phyloP scores from a whole-genome alignment of 441 rosid genomes.

The Brassica hybrid region DNA sequence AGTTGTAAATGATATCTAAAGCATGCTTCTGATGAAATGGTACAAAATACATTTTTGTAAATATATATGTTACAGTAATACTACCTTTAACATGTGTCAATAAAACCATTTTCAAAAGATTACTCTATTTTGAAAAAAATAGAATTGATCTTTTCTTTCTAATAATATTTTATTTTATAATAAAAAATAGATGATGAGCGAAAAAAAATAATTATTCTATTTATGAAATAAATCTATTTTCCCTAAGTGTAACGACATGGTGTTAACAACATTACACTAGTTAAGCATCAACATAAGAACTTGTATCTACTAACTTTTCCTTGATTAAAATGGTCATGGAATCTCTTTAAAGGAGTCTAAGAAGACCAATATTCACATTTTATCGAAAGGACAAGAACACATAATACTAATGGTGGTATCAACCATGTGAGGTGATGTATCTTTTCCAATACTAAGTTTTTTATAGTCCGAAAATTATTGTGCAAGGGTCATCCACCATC shows the following conservation, averaged over 20 bases:
- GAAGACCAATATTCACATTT: slow-evolving; percentile 10
- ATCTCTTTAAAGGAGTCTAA: slow-evolving; percentile 19
- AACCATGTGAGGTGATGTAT: slow-evolving; percentile 5
- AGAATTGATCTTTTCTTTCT: too few species aligned
- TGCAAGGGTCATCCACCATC: neutral
- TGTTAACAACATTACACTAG: slow-evolving; percentile 31
- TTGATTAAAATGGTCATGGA: slow-evolving; percentile 33
- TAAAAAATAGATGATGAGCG: too few species aligned
- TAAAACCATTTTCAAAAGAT: too few species aligned
- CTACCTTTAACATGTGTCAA: neutral
- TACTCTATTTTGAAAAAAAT: too few species aligned
- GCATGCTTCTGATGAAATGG: neutral
- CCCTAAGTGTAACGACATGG: slow-evolving; percentile 22
- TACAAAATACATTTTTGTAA: neutral
- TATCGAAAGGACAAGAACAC: slow-evolving; percentile 17
- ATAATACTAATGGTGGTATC: slow-evolving; percentile 24
- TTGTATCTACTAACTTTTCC: slow-evolving; percentile 17
- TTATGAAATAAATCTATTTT: too few species aligned
- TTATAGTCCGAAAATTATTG: neutral
- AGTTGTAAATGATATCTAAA: neutral
- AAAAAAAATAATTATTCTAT: too few species aligned
- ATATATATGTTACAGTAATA: neutral
- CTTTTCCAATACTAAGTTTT: neutral
- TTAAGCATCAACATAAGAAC: slow-evolving; percentile 22
- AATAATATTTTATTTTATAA: too few species aligned